Conservation (phyloP, 495 filamentous ascomycete genomes). For the Penicillium verhagenii region DNA sequence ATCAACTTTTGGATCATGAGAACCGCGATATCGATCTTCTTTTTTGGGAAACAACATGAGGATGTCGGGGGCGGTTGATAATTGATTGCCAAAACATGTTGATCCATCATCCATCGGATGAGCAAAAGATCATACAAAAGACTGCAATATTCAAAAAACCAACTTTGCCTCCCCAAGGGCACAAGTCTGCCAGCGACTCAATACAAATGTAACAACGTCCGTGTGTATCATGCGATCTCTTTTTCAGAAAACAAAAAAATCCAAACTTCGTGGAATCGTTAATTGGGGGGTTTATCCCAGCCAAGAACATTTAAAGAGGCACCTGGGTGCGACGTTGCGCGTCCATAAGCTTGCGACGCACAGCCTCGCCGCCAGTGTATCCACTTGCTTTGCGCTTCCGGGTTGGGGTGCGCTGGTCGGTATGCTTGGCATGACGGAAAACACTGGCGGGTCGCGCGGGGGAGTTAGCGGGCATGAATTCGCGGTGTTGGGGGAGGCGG, state of each 20-base stretch:
- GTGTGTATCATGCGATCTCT: slow-evolving; percentile 30
- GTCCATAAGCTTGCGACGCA: slow-evolving; percentile 50
- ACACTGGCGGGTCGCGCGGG: slow-evolving; percentile 46
- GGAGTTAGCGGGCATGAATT: slow-evolving; percentile 51
- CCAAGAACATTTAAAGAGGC: slow-evolving; percentile 28
- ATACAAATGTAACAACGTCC: slow-evolving; percentile 22
- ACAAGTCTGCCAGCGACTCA: slow-evolving; percentile 29
- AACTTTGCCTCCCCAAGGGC: slow-evolving; percentile 5
- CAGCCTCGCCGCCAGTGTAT: slow-evolving; percentile 42
- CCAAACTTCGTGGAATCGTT: slow-evolving; percentile 29
- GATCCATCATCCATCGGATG: slow-evolving; percentile 6
- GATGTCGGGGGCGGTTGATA: slow-evolving; percentile 2
- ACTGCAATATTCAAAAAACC: no score
- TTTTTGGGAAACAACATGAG: slow-evolving; percentile 6
- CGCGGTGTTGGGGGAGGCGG: slow-evolving; percentile 56
- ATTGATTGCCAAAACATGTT: not conserved
- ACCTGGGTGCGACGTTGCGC: slow-evolving; percentile 42
- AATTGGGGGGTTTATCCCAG: slow-evolving; percentile 3
- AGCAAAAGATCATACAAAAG: no score
- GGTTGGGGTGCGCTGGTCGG: slow-evolving; percentile 43
- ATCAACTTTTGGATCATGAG: slow-evolving; percentile 20
- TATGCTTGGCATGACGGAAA: slow-evolving; percentile 45
- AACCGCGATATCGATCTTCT: slow-evolving; percentile 16
- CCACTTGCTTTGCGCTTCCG: slow-evolving; percentile 43
- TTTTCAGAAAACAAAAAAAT: slow-evolving; percentile 10